Evolutionary conservation across 768 basidiomycete genomes (phyloP), one percentile per base, ranked within the genome.

Genomic region (Mycena vitilis): DNA sequence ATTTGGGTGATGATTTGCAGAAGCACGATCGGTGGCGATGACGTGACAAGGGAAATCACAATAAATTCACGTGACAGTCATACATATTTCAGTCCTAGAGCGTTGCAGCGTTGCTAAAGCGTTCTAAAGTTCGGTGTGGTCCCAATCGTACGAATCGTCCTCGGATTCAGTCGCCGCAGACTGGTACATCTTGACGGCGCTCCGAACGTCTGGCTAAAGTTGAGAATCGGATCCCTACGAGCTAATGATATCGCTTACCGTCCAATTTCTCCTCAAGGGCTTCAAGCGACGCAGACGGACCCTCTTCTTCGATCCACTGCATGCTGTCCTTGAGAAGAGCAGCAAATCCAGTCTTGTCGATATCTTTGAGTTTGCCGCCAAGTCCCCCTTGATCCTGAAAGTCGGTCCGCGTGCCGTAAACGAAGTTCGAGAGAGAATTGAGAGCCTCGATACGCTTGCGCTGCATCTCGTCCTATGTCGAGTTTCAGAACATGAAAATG

Each of bases 231-330:
- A 15, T 23, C 11, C 7, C 23, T 6, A 52, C 23, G 20, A n/a
- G 48, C 40, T 12, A 53, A 18, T 36, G 15, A 37, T 11, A 25
- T 37, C 18, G 73, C 78, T 7, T 60, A 80, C 81, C 84, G 36
- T 81, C 78, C 69, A 93, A 79, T 81, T 93, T 92, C 81, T 95
- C 93, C 78, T 95, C 93, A 53, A 94, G 79, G 59, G 93, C 92
- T 68, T 93, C 92, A 44, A 89, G 85, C 34, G 82, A 82, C 4
- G 94, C 95, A 16, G 78, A 79, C 53, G 84, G 79, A 13, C 88
- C 86, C 74, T 90, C 82, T 69, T 89, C 85, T 20, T 96, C 94
- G 63, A 94, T 82, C 93, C 94, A 96, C 56, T 91, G 88, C 37
- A 83, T 82, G 56, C 85, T 87, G 71, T 93, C 92, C 80, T 90